phyloP scores from a whole-genome alignment of 129 eudicot genomes.

The Tagetes patula region DNA sequence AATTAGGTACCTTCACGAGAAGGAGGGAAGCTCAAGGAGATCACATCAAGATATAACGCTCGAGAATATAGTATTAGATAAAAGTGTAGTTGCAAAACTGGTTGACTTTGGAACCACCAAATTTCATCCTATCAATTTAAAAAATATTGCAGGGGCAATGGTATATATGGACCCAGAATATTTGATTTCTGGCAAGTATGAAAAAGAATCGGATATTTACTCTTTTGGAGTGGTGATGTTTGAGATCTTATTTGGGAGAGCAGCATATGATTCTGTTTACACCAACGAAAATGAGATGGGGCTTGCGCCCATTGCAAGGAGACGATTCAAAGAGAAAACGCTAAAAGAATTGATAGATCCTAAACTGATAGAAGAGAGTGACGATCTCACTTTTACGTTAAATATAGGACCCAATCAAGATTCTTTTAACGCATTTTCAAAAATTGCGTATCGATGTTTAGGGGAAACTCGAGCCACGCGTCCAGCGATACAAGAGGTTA shows the following conservation, averaged over 20 bases:
- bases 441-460: neutral
- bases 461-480: constrained; percentile 5
- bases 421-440: neutral
- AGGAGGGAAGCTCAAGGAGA: neutral
- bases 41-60: constrained; percentile 6
- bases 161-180: neutral
- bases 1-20: neutral
- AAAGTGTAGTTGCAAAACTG: neutral
- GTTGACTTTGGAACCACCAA: neutral
- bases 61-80: neutral
- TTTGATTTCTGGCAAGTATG: neutral
- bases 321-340: neutral
- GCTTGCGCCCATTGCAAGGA: constrained; percentile 1
- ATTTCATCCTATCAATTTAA: neutral
- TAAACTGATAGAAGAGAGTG: neutral
- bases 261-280: neutral
- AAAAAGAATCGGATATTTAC: neutral
- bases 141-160: neutral
- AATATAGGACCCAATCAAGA: constrained; percentile 1
- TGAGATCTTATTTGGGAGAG: neutral
- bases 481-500: neutral
- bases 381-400: neutral
- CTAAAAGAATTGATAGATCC: neutral
- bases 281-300: neutral
- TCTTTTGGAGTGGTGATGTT: constrained; percentile 1